Evolutionary conservation across 2,329 filamentous ascomycete species (phyloP), one percentile per base, ranked within the genome.

Genomic region (Xylariales sp.): DNA sequence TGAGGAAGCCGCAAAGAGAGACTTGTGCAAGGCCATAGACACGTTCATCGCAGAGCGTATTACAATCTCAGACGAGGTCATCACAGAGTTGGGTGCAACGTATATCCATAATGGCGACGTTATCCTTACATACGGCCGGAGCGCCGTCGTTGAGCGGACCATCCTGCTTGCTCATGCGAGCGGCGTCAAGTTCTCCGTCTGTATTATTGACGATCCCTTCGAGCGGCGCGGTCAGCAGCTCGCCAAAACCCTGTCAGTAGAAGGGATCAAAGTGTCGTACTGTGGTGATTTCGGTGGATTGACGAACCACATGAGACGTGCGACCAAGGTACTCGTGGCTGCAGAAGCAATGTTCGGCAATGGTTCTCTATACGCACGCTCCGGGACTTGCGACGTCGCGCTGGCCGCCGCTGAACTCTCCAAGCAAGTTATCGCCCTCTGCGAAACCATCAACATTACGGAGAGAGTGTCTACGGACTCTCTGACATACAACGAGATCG

Each of bases 271-370:
- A 39, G 86, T 95, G 38, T 79, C 84, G 44, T 98, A 97, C 68
- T 80, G 82, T 22, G 80, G 91, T 6, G 82, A 78, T 51, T 63
- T 94, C 28, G 84, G 87, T 46, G 88, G 83, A 11, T 72, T 95
- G 42, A 80, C 81, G 38, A 81, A 86, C 51, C 82, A 85, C 32
- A 77, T 95, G 39, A 78, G 81, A 48, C 59, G 63, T 31, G 66
- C 73, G 2, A 86, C 82, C 5, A 82, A 84, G 53, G 82, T 93
- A 8, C 78, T 97, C 38, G 72, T 98, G 1, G 90, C 89, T 10
- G 89, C 90, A 4, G 90, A 96, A 60, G 87, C 88, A 28, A 93
- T 98, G 81, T 93, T 95, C 68, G 90, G 87, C 52, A 97, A 97
- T 63, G 93, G 93, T 6, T 79, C 87, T 24, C 76, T 98, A 53